A percentile compares a stretch with the other conserved stretches of the same genome.
These are phyloP conservation scores for Penicillium sp. DNA, from an alignment of 2,329 filamentous ascomycete genomes.

Conservation along the genomic window DNA sequence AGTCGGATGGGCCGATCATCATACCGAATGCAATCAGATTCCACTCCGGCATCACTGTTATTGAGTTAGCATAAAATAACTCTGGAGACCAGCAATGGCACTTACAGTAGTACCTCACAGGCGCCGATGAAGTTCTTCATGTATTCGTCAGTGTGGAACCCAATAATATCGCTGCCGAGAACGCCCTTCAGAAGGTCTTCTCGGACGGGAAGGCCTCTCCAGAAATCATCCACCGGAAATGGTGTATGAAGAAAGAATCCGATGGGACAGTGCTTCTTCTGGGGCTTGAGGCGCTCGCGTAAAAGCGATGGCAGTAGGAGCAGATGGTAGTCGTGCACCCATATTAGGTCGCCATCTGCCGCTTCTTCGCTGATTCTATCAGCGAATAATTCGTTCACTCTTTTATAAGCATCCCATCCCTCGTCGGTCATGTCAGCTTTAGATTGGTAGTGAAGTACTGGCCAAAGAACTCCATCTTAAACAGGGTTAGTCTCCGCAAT, in stretches of 20 bases:
- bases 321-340: conserved; percentile 96
- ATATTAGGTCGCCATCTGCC: conserved; percentile 84
- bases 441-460: conserved; percentile 18
- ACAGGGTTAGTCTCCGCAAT: too few species aligned
- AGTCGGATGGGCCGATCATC: background rate
- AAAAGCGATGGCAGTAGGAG: conserved; percentile 94
- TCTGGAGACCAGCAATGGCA: too few species aligned
- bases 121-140: background rate
- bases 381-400: conserved; percentile 88
- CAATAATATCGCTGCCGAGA: conserved; percentile 85
- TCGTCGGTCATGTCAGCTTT: too few species aligned
- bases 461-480: conserved; percentile 6
- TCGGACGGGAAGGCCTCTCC: conserved; percentile 84
- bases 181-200: conserved; percentile 81
- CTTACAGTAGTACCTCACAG: background rate
- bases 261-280: conserved; percentile 70
- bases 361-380: conserved; percentile 80
- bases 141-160: conserved; percentile 84
- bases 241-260: conserved; percentile 96
- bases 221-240: conserved; percentile 91
- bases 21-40: too few species aligned
- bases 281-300: conserved; percentile 56
- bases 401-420: conserved; percentile 88
- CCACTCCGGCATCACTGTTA: too few species aligned
- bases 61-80: too few species aligned